Evolutionary conservation across 768 basidiomycete genomes (phyloP).

Genomic region (Lactifluus piperatus): DNA sequence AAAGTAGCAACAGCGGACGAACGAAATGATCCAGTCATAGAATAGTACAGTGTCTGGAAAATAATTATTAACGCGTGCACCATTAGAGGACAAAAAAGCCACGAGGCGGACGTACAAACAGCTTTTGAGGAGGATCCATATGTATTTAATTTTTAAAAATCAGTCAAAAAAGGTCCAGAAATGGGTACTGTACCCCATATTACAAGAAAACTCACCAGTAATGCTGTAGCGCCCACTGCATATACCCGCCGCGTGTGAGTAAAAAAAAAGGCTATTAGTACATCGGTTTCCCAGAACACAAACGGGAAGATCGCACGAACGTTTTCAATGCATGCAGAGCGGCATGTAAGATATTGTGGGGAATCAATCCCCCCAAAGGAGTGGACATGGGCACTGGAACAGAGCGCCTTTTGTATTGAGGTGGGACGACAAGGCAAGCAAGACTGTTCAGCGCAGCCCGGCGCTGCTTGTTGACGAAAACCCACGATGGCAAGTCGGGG

Average conservation of each 20-base stretch:
- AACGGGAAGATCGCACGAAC: neutral
- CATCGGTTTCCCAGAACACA: too few relatives aligned
- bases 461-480: too few relatives aligned
- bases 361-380: neutral
- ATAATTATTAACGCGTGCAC: neutral
- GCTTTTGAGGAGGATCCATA: neutral
- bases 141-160: too few relatives aligned
- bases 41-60: slow-evolving; percentile 13
- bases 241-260: neutral
- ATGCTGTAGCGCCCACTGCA: slow-evolving; percentile 15
- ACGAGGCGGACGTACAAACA: slow-evolving; percentile 1
- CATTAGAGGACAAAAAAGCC: neutral
- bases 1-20: neutral
- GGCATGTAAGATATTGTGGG: neutral
- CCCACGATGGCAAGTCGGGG: too few relatives aligned
- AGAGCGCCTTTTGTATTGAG: too few relatives aligned
- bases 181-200: too few relatives aligned
- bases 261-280: too few relatives aligned
- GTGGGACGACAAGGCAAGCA: too few relatives aligned
- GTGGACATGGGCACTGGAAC: too few relatives aligned
- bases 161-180: too few relatives aligned
- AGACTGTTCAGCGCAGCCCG: too few relatives aligned
- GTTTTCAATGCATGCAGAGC: neutral
- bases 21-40: slow-evolving; percentile 20
- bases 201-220: neutral